Evolutionary conservation across 73 alveolate genomes (phyloP).

Genomic region (Paramecium sexaurelia): DNA sequence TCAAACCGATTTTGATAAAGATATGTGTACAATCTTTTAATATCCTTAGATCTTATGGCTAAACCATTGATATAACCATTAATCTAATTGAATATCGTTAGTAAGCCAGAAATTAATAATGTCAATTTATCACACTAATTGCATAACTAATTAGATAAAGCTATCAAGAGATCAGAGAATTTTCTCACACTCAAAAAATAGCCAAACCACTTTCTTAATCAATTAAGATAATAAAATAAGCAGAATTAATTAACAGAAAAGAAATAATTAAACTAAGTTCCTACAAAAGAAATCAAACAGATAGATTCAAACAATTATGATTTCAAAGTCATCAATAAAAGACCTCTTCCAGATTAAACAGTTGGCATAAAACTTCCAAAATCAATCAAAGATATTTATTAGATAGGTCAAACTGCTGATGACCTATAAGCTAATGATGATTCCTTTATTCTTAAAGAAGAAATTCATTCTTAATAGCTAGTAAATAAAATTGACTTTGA

Average conservation of each 20-base stretch:
- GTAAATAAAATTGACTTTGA: conserved; percentile 2
- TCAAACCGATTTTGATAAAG: conserved; percentile 46
- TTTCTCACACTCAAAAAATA: neutral
- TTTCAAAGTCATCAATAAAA: neutral
- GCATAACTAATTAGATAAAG: neutral
- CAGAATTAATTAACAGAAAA: neutral
- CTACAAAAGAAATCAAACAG: neutral
- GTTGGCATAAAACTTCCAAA: neutral
- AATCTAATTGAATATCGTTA: neutral
- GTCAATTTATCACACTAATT: neutral
- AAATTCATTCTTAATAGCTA: neutral
- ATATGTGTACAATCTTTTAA: conserved; percentile 17
- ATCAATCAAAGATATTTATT: neutral
- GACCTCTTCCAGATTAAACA: neutral
- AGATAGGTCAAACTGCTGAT: conserved; percentile 11
- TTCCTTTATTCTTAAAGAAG: neutral
- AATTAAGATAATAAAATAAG: neutral
- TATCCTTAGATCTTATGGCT: conserved; percentile 24
- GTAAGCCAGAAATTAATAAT: conserved; percentile 33
- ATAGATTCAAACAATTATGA: conserved; percentile 6
- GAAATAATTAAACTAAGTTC: neutral
- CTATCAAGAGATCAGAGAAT: conserved; percentile 39
- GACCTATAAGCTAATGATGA: conserved; percentile 32
- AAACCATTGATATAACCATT: conserved; percentile 30
- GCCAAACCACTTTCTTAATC: neutral